A percentile compares a stretch with the other conserved stretches of the same genome.
Conservation (phyloP, 805 yeast genomes). For the Pichia scutulata region DNA sequence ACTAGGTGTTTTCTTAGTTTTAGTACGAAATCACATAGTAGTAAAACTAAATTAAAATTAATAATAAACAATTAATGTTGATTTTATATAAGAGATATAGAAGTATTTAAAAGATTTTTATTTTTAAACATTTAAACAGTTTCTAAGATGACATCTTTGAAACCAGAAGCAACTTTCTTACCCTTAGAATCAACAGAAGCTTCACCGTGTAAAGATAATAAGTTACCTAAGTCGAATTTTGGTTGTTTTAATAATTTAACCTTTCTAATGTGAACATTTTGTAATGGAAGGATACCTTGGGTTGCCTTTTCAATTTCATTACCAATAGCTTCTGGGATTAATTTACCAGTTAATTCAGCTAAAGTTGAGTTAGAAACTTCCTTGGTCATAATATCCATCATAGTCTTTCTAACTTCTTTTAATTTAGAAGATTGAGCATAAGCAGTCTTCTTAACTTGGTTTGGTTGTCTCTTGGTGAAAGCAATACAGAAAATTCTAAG, state of each 20-base stretch:
- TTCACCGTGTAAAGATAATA: conserved; percentile 97
- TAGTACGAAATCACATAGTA: no score
- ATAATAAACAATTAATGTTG: not conserved
- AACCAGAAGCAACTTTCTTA: conserved; percentile 89
- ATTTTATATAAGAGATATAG: conserved; percentile 9
- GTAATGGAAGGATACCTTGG: conserved; percentile 92
- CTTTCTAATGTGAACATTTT: conserved; percentile 98
- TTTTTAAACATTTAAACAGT: conserved; percentile 55
- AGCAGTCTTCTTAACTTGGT: conserved; percentile 95
- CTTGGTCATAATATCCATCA: conserved; percentile 92
- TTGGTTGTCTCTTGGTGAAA: conserved; percentile 95
- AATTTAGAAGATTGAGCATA: conserved; percentile 97
- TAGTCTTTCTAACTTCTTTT: conserved; percentile 95
- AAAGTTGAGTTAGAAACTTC: conserved; percentile 92
- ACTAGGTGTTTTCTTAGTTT: no score
- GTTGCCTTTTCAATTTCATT: conserved; percentile 97
- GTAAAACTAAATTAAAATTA: not conserved
- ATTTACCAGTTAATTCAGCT: conserved; percentile 93
- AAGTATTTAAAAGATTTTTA: conserved; percentile 1
- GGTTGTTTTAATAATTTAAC: conserved; percentile 98
- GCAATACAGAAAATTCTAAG: conserved; percentile 95
- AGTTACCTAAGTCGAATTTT: conserved; percentile 95
- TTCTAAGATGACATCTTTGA: conserved; percentile 98
- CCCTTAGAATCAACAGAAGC: conserved; percentile 90
- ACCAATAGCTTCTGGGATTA: conserved; percentile 97